Percentiles rank a stretch among this genome's conserved stretches.
phyloP scores from a whole-genome alignment of 2,329 filamentous ascomycete species.

The Arthrobotrys sinensis region DNA sequence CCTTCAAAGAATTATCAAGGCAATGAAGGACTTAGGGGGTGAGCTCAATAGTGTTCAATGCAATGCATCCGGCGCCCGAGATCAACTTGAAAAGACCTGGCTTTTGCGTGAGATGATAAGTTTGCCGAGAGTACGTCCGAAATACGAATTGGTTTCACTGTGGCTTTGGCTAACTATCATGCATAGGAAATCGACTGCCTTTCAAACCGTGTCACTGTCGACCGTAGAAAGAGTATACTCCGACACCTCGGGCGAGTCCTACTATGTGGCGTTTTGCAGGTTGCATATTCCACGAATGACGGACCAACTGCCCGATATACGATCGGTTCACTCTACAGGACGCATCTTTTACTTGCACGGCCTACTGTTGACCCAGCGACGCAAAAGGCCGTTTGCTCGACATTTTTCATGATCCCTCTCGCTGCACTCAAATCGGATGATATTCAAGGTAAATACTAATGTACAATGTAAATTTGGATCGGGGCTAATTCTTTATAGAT shows the following conservation, averaged over 20 bases:
- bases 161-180: neutral
- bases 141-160: neutral
- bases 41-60: constrained; percentile 56
- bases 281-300: constrained; percentile 49
- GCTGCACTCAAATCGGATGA: constrained; percentile 54
- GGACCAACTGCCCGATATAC: constrained; percentile 53
- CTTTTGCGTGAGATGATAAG: constrained; percentile 56
- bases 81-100: constrained; percentile 58
- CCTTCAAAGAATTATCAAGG: constrained; percentile 55
- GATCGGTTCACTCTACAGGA: constrained; percentile 51
- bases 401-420: constrained; percentile 58
- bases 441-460: constrained; percentile 45
- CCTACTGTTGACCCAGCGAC: constrained; percentile 58
- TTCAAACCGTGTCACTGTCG: constrained; percentile 44
- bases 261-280: constrained; percentile 54
- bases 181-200: constrained; percentile 48
- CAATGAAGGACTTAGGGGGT: constrained; percentile 45
- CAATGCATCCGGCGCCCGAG: constrained; percentile 47
- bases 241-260: constrained; percentile 46
- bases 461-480: neutral
- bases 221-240: constrained; percentile 49
- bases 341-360: constrained; percentile 51
- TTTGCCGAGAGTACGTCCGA: constrained; percentile 42
- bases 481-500: constrained; percentile 25
- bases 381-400: constrained; percentile 56